Evolutionary conservation across 371 early-diverging fungal species (phyloP), one percentile per base, ranked within the genome.

Genomic region (Mortierella sp.): DNA sequence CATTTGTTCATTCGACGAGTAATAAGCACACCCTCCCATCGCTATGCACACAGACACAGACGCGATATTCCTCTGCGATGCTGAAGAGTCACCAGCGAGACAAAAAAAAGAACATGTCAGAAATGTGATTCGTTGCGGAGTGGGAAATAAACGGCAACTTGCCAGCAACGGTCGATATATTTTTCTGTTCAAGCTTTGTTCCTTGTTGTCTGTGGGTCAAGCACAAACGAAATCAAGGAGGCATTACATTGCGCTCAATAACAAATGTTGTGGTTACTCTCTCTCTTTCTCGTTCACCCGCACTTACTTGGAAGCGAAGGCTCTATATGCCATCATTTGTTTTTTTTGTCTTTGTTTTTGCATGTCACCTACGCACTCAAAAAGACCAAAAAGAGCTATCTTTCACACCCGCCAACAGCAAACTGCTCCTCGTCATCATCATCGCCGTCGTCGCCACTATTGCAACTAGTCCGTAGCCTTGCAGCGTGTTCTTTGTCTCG

Each of bases 171-270:
- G 64, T 64, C 64, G 21, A 16, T 10, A 21, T 19, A 1, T 6
- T 34, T 59, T 59, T n/a, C 26, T 59, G 59, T 31, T 16, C 26
- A 59, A 31, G 59, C 59, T 31, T 34, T 64, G 64, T 31, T 21
- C 40, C 34, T 31, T 9, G 64, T 19, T 37, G 64, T 64, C 64
- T 64, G 64, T 64, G 64, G 64, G 64, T 64, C 37, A 64, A 64
- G 64, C 8, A 64, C 31, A 31, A 16, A 31, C 31, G n/a, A 37
- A 64, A 64, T 37, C 64, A 64, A 34, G 34, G 64, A 64, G 37
- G 37, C 64, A 64, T 37, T 21, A 24, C 64, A 64, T 37, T 21
- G 9, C 40, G 64, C 64, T 31, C 34, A 64, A 64, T 9, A 40
- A 37, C 59, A 28, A 59, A 6, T 54, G 24, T 4, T n/a, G 6